phyloP scores from a whole-genome alignment of 148 eudicot genomes.

The Vaccinium macrocarpon region DNA sequence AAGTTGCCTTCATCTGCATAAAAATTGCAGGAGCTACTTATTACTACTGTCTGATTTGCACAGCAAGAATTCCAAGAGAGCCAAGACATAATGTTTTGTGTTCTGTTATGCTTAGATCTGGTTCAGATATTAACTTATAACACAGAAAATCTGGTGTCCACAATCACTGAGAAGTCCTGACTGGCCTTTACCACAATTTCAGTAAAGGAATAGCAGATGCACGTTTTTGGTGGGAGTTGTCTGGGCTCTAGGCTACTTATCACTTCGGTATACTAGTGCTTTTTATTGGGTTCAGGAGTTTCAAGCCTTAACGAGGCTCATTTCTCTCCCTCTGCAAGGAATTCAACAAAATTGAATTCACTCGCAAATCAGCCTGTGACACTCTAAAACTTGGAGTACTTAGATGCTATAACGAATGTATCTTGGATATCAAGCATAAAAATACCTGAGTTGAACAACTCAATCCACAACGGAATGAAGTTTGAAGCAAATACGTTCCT shows the following conservation, averaged over 20 bases:
- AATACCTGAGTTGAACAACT: constrained; percentile 65
- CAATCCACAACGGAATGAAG: constrained; percentile 79
- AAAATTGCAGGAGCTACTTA: background rate
- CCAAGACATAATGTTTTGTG: too few relatives aligned
- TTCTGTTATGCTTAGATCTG: too few relatives aligned
- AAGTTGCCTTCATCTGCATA: background rate
- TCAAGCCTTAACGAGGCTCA: background rate
- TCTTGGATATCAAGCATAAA: background rate
- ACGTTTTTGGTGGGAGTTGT: background rate
- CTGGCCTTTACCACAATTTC: background rate
- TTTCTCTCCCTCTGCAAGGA: background rate
- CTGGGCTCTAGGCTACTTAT: too few relatives aligned
- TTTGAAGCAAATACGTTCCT: constrained; percentile 73
- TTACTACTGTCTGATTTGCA: background rate
- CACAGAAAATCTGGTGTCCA: background rate
- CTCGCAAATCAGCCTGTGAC: background rate
- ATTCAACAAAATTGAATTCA: background rate
- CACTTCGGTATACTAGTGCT: background rate
- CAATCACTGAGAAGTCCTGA: background rate
- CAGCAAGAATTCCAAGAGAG: background rate
- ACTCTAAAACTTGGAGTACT: background rate
- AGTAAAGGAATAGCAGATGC: background rate
- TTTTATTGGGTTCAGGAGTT: background rate
- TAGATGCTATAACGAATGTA: background rate
- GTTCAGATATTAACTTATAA: too few relatives aligned